Base-by-base conservation (phyloP, 169 alveolate species). In the Plasmodium fragile region DNA sequence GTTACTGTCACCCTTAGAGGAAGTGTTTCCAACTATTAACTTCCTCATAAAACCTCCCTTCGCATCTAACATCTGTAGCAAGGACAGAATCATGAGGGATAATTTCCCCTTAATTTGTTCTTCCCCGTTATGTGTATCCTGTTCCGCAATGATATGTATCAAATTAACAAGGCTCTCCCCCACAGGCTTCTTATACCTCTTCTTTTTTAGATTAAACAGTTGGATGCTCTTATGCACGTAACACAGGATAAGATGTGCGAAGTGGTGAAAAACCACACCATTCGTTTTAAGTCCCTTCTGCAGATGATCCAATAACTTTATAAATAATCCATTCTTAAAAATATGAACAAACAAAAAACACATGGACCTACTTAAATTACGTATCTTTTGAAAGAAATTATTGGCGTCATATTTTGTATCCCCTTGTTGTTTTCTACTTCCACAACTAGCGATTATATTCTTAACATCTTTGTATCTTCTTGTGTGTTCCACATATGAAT, bases 11-110 rank as follows among this genome's bases (percentile, higher is more conserved):
- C 36, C 30, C 18, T 65, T 28, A 28, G 30, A 28, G 30, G 75
- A 65, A 65, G n/a, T 7, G 39, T 11, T 0, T 65, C 70, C 36
- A 16, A 18, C 72, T 28, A 83, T 43, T 52, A 87, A 55, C 49
- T 87, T 59, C 18, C 39, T 53, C 69, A 87, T 78, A 75, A 70
- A 75, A 10, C 45, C 53, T 3, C 52, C 92, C 59, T 91, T 73
- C 55, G 11, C 75, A n/a, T 91, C 65, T 81, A 91, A n/a, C 73
- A 36, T 91, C 53, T 91, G 82, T n/a, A 91, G 82, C 43, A 91
- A 16, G 39, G 39, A 91, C 41, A 91, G 39, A 45, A 81, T 81
- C 77, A 91, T 34, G 73, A 43, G 53, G 22, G 81, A 81, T n/a
- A 52, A 34, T 43, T 91, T 91, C 73, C 73, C 77, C 82, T 28